Evolutionary conservation across 2,329 filamentous ascomycete genomes (phyloP).

Genomic region (Claviceps sp.): DNA sequence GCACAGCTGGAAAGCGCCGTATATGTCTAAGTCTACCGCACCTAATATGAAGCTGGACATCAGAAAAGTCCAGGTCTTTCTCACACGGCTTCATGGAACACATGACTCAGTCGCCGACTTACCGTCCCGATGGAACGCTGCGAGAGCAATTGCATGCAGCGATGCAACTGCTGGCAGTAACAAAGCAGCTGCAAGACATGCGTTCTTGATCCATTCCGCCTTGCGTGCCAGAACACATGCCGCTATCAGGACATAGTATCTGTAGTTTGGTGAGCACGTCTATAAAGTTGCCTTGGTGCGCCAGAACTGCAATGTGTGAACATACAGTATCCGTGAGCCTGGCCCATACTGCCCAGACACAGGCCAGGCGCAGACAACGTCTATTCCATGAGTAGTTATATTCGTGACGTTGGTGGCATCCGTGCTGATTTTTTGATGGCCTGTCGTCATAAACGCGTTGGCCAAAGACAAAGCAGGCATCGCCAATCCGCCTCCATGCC

Average conservation of each 20-base stretch:
- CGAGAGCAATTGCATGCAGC: slow-evolving; percentile 48
- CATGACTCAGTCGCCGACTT: slow-evolving; percentile 14
- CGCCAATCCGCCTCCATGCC: neutral
- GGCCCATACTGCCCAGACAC: slow-evolving; percentile 44
- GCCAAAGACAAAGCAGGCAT: slow-evolving; percentile 5
- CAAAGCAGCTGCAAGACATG: slow-evolving; percentile 49
- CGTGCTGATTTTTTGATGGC: neutral
- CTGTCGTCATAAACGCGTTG: neutral
- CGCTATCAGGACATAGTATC: slow-evolving; percentile 51
- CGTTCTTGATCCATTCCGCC: slow-evolving; percentile 46
- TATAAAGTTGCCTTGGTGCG: neutral
- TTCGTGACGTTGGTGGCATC: neutral
- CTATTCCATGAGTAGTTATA: slow-evolving; percentile 7
- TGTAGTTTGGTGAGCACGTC: slow-evolving; percentile 12
- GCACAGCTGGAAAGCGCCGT: slow-evolving; percentile 54
- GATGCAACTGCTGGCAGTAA: slow-evolving; percentile 51
- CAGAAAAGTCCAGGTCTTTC: neutral
- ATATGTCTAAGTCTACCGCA: slow-evolving; percentile 55
- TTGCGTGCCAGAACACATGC: slow-evolving; percentile 51
- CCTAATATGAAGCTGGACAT: slow-evolving; percentile 21
- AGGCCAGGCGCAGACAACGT: slow-evolving; percentile 44
- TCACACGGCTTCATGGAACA: neutral
- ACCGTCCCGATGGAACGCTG: slow-evolving; percentile 45
- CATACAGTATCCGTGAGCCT: slow-evolving; percentile 38
- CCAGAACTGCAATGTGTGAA: too few species aligned